These are phyloP conservation scores for Pyrenophora seminiperda DNA, from an alignment of 2,329 filamentous ascomycete genomes.

Conservation along the genomic window DNA sequence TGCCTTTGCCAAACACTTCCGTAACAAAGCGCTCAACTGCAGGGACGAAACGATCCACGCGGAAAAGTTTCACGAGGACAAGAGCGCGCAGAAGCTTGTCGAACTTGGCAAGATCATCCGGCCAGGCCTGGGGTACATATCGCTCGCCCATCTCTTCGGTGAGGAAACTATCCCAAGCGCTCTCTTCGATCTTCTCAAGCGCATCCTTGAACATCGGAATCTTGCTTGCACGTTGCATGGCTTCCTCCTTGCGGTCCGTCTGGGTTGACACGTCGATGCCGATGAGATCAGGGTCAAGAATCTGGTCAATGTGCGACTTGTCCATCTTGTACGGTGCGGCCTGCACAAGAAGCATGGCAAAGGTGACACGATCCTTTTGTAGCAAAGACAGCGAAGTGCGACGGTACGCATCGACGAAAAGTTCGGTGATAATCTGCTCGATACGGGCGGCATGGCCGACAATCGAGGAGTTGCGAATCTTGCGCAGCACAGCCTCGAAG, in stretches of 20 bases:
- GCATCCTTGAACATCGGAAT: constrained; percentile 75
- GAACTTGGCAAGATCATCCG: constrained; percentile 64
- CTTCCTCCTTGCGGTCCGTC: constrained; percentile 66
- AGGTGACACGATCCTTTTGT: constrained; percentile 90
- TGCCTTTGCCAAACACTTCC: constrained; percentile 79
- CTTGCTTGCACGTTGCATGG: constrained; percentile 69
- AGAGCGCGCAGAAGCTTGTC: constrained; percentile 83
- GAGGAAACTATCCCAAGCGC: constrained; percentile 81
- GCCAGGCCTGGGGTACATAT: constrained; percentile 77
- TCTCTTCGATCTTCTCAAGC: constrained; percentile 65
- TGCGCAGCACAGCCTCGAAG: constrained; percentile 87
- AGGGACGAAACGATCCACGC: constrained; percentile 93
- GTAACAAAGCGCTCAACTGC: constrained; percentile 88
- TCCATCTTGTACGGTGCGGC: constrained; percentile 97
- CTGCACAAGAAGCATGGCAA: constrained; percentile 93
- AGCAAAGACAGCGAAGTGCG: constrained; percentile 90
- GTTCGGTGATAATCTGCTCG: constrained; percentile 86
- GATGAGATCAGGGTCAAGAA: constrained; percentile 77
- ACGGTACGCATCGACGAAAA: constrained; percentile 90
- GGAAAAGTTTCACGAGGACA: constrained; percentile 89
- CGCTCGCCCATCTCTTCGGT: constrained; percentile 85
- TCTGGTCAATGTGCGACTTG: constrained; percentile 81
- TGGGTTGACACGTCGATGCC: constrained; percentile 80
- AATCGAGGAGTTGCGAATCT: constrained; percentile 74
- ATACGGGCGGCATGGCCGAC: constrained; percentile 79